These are phyloP conservation scores for Lentinus brumalis DNA, from an alignment of 768 basidiomycete genomes.

Conservation along the genomic window DNA sequence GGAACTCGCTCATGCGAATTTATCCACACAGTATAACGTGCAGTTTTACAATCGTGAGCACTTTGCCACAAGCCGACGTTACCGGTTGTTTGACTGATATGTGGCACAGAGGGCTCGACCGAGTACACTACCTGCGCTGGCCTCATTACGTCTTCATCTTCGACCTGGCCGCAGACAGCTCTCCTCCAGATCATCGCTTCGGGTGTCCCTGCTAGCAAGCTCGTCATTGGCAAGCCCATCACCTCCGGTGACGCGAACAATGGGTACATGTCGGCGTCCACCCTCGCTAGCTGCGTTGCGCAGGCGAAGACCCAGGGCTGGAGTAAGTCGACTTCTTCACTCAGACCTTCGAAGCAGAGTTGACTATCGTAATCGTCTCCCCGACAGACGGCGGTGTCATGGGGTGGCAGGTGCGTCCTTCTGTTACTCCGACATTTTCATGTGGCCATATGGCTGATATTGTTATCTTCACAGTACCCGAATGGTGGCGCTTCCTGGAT, in stretches of 20 bases:
- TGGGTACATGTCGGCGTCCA: constrained; percentile 59
- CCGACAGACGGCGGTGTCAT: constrained; percentile 39
- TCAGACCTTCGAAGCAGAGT: neutral
- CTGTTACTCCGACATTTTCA: too few species aligned
- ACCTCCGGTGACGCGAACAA: constrained; percentile 43
- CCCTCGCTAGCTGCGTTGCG: constrained; percentile 59
- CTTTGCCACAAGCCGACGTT: neutral
- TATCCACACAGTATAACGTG: constrained; percentile 40
- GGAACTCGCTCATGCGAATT: too few species aligned
- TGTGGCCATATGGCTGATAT: neutral
- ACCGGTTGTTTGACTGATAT: neutral
- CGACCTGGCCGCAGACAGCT: constrained; percentile 61
- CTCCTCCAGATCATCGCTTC: constrained; percentile 54
- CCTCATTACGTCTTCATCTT: constrained; percentile 60
- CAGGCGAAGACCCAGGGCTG: constrained; percentile 66
- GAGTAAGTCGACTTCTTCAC: constrained; percentile 48
- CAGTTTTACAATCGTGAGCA: constrained; percentile 42
- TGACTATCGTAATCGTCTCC: neutral
- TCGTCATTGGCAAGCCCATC: constrained; percentile 60
- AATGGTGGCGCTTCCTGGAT: constrained; percentile 43
- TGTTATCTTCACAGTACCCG: constrained; percentile 34
- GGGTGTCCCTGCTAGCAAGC: constrained; percentile 49
- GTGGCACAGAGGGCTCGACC: constrained; percentile 50
- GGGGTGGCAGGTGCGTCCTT: constrained; percentile 38
- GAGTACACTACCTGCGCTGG: constrained; percentile 67